Base-by-base conservation (phyloP, 1,139 yeast species). In the Lizanozyma gosingica region DNA sequence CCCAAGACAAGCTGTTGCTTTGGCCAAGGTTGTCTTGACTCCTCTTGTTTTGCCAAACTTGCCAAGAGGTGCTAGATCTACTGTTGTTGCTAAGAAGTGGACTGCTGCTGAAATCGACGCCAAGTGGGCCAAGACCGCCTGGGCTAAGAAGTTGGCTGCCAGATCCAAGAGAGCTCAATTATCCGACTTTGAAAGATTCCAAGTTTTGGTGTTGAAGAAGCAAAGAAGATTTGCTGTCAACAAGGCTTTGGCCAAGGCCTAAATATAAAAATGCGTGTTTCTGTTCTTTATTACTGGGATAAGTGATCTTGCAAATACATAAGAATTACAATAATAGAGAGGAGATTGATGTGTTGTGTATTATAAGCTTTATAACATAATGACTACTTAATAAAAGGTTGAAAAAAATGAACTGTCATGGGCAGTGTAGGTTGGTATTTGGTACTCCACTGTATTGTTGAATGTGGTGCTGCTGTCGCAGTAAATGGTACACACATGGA, bases 161-260 rank as follows among this genome's bases (percentile, higher is more conserved):
- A 87, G 84, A 73, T 81, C 84, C 73, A 87, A 82, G 73, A 86
- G 98, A 80, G 72, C 94, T 61, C 76, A 83, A 66, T 83, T 94
- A 69, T 67, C 92, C 59, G 99, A 92, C 76, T 92, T 92, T 64
- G 97, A 92, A 80, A 90, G 99, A 83, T 92, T 92, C 97, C 97
- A 92, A 80, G 98, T 90, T 60, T 69, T 85, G 71, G 94, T 87
- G 59, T 83, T 87, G 71, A 90, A 85, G 85, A 92, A 88, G 82
- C 96, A 90, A 80, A 87, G 87, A 76, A 84, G 92, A 78, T 82
- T 71, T 67, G 88, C 92, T 73, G 90, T 90, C 65, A 85, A 84
- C 78, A 90, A 87, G 61, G 71, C 73, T 58, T 62, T 67, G 48
- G 60, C 58, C 47, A 54, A 56, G 56, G 59, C 59, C 47, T 56